A percentile compares a stretch with the other conserved stretches of the same genome.
Conservation (phyloP, 2,329 filamentous ascomycete species). For the Botrytis sinoallii region DNA sequence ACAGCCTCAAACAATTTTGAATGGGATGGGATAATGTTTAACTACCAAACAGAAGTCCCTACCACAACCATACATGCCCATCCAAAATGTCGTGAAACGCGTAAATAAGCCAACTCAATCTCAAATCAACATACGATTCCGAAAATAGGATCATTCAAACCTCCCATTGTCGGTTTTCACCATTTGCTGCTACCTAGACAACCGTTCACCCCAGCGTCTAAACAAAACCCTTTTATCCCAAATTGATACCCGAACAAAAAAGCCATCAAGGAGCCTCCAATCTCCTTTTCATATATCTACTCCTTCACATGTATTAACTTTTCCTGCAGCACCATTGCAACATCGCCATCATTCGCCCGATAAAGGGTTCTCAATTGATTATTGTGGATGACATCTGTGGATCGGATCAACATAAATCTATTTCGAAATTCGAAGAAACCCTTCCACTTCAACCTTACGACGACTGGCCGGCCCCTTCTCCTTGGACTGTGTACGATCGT, state of each 20-base stretch:
- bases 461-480: not conserved
- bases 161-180: not conserved
- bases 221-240: not conserved
- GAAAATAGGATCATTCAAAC: not conserved
- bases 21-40: not conserved
- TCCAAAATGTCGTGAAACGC: not conserved
- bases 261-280: constrained; percentile 1
- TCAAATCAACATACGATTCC: not conserved
- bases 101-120: not conserved
- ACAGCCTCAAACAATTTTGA: not conserved
- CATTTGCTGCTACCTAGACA: not conserved
- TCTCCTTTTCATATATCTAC: not conserved
- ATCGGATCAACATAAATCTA: not conserved
- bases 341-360: not conserved
- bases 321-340: not conserved
- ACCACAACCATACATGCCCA: not conserved
- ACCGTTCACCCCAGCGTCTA: not conserved
- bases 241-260: not conserved
- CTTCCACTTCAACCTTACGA: not conserved
- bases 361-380: not conserved
- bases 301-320: not conserved
- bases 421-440: not conserved
- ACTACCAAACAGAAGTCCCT: no score
- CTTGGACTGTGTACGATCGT: not conserved
- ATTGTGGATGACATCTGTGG: not conserved